Conservation (phyloP, 352 stramenopile genomes). For the Globisporangium paddicum region DNA sequence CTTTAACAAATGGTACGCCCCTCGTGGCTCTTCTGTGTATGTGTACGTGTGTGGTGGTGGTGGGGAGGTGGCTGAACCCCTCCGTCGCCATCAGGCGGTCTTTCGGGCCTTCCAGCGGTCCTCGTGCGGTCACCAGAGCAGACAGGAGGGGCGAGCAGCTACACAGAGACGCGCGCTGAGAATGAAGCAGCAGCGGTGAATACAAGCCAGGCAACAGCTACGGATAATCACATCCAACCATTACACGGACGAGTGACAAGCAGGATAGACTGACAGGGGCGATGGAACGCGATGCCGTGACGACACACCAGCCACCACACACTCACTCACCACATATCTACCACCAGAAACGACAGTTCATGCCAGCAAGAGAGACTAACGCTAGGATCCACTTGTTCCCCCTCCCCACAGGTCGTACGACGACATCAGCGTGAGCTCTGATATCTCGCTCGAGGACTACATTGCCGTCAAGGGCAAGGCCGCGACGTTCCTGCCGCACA, state of each 20-base stretch:
- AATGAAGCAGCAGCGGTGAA: neutral
- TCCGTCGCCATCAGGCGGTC: neutral
- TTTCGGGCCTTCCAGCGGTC: neutral
- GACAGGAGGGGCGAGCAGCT: neutral
- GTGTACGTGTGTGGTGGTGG: neutral
- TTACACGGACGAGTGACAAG: neutral
- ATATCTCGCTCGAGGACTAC: constrained; percentile 99
- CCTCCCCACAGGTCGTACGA: constrained; percentile 91
- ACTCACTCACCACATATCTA: neutral
- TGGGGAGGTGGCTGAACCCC: neutral
- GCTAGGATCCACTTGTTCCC: constrained; percentile 2
- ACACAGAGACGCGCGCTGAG: neutral
- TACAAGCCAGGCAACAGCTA: neutral
- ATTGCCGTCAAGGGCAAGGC: constrained; percentile 98
- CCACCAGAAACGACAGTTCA: neutral
- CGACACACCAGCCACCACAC: neutral
- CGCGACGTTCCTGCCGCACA: constrained; percentile 99
- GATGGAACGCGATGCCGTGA: neutral
- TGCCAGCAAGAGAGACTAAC: constrained; percentile 14
- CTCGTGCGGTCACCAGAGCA: neutral
- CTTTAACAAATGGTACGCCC: constrained; percentile 92
- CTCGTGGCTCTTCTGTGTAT: neutral
- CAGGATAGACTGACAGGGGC: neutral
- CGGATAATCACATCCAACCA: neutral
- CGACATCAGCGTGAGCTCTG: constrained; percentile 96